Evolutionary conservation across 441 rosid species (phyloP).

Genomic region (Adansonia gregorii): DNA sequence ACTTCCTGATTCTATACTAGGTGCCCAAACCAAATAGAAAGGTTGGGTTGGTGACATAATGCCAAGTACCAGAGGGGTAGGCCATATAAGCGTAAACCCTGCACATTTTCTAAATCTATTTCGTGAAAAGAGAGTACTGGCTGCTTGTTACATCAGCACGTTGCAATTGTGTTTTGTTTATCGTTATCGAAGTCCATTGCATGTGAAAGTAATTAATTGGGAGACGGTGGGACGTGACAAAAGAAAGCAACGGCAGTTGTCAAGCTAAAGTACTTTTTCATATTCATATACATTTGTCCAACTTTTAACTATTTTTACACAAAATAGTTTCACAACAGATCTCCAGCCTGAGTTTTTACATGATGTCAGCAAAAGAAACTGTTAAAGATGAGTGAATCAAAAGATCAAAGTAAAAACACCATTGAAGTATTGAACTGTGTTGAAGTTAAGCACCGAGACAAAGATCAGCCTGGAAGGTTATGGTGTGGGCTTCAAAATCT

Average conservation of each 20-base stretch:
- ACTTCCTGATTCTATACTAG: too few species aligned
- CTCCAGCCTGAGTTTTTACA: background rate
- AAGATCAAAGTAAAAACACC: background rate
- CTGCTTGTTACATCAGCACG: constrained; percentile 22
- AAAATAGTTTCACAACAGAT: background rate
- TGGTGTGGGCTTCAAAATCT: constrained; percentile 17
- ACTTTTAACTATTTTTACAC: constrained; percentile 15
- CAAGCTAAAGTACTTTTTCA: constrained; percentile 17
- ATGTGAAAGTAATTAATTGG: constrained; percentile 35
- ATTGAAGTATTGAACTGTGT: background rate
- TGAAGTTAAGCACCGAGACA: background rate
- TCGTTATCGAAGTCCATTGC: constrained; percentile 32
- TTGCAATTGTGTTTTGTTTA: constrained; percentile 38
- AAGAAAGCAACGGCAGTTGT: constrained; percentile 25
- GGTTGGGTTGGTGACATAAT: too few species aligned
- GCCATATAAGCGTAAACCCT: too few species aligned
- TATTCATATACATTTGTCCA: background rate
- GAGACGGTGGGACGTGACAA: too few species aligned
- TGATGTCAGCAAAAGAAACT: background rate
- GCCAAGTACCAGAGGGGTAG: too few species aligned
- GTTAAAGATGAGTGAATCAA: constrained; percentile 12
- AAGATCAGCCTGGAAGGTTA: background rate
- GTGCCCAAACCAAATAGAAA: too few species aligned
- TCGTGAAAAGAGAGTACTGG: too few species aligned
- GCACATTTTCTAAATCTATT: too few species aligned